Base-by-base conservation (phyloP, 805 yeast species). In the Candida ascalaphidarum region DNA sequence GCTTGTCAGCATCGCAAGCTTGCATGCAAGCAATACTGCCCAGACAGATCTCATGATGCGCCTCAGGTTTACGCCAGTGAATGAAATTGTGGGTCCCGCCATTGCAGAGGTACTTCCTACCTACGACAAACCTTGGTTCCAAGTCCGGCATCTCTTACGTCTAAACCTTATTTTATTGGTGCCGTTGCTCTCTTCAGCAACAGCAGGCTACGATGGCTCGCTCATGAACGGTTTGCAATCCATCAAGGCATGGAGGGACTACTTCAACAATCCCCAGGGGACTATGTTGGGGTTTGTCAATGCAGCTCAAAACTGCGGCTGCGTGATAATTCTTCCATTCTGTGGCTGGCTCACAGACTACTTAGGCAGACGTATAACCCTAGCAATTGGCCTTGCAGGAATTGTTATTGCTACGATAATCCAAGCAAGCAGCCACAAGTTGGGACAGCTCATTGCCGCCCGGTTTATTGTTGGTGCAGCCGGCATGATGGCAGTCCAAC, bases 131-230 rank as follows among this genome's bases (percentile, higher is more conserved):
- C 21, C 26, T 4, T 32, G 40, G 37, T 33, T 15, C 25, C 23
- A 20, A 31, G 28, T 39, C 28, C 28, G 27, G 4, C 35, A 32
- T 19, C 25, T 43, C 14, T 28, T 43, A 13, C 28, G 25, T 13
- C 30, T 43, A 20, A 43, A 43, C 25, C 21, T 35, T 10, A 25
- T 37, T 13, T 26, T 41, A 7, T 17, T 33, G 7, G 31, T 36
- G 3, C 35, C 43, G 10, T 26, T 40, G 16, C 32, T 37, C 9
- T 30, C 36, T 5, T 33, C 24, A 17, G 31, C 33, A 15, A 22
- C 39, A 6, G 9, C 27, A 5, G 23, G 23, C 4, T 26, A 19
- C 14, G 23, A 22, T 10, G 23, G 23, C 23, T 22, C 23, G 5
- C 11, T 22, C 15, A 22, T 22, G 23, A 22, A 22, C 15, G 11